Conservation (phyloP, 139 green algal genomes). For the Closterium sp. region DNA sequence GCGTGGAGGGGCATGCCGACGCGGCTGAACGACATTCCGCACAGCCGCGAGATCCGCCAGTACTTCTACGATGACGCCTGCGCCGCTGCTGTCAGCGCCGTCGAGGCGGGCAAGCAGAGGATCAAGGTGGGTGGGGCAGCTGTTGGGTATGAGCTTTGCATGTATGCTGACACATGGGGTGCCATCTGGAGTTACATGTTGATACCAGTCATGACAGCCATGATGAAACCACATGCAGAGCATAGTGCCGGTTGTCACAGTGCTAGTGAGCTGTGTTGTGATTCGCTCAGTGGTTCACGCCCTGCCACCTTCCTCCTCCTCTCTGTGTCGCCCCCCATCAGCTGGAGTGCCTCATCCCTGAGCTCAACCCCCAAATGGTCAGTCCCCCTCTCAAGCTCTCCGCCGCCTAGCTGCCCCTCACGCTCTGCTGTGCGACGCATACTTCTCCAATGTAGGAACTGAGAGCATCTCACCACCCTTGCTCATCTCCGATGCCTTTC, state of each 20-base stretch:
- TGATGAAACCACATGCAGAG: too few species aligned
- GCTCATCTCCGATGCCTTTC: neutral
- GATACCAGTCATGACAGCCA: too few species aligned
- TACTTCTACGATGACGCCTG: conserved; percentile 57
- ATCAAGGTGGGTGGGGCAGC: conserved; percentile 11
- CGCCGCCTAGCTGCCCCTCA: neutral
- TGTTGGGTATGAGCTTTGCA: neutral
- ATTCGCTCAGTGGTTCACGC: too few species aligned
- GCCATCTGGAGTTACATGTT: too few species aligned
- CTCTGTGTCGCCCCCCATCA: too few species aligned
- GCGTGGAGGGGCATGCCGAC: conserved; percentile 40
- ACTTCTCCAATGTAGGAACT: neutral
- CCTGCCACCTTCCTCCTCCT: too few species aligned
- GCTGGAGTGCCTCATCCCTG: conserved; percentile 40
- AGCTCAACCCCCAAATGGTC: conserved; percentile 54
- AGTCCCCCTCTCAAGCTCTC: neutral
- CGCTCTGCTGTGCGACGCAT: neutral
- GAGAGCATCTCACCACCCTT: neutral
- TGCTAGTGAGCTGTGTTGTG: too few species aligned
- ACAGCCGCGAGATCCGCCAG: conserved; percentile 48
- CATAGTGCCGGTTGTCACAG: too few species aligned
- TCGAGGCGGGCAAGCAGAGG: conserved; percentile 12
- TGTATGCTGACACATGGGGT: too few species aligned
- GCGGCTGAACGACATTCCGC: conserved; percentile 52
- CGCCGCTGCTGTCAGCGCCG: conserved; percentile 28